Conservation (phyloP, 192 early-diverging fungal genomes). For the Chytriomyces hyalinus region DNA sequence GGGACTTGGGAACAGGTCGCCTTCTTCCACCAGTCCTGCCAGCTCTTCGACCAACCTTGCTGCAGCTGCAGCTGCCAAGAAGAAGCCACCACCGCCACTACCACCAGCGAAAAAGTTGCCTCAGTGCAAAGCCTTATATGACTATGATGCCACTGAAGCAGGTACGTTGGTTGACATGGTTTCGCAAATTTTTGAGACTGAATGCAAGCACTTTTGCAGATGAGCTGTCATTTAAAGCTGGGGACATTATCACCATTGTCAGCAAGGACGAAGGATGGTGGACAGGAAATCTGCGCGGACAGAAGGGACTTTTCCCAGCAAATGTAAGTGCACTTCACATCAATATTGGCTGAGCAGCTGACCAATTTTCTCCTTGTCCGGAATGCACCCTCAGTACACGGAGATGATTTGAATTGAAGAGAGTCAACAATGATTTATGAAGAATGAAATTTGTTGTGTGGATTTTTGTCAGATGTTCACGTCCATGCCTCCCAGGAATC, state of each 20-base stretch:
- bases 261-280: slow-evolving; percentile 62
- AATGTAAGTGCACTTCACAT: slow-evolving; percentile 42
- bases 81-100: slow-evolving; percentile 54
- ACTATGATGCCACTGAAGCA: slow-evolving; percentile 60
- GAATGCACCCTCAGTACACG: neutral
- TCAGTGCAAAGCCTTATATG: slow-evolving; percentile 52
- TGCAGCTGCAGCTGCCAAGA: slow-evolving; percentile 39
- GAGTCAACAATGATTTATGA: too few species aligned
- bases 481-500: too few species aligned
- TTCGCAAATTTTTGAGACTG: slow-evolving; percentile 5
- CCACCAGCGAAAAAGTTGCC: slow-evolving; percentile 62
- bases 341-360: neutral
- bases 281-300: slow-evolving; percentile 53
- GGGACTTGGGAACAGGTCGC: slow-evolving; percentile 20
- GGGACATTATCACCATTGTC: slow-evolving; percentile 63
- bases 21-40: slow-evolving; percentile 14
- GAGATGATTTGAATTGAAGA: neutral
- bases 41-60: slow-evolving; percentile 19
- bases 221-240: slow-evolving; percentile 67
- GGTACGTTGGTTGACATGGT: slow-evolving; percentile 23
- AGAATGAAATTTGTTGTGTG: too few species aligned
- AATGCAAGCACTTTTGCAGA: slow-evolving; percentile 36
- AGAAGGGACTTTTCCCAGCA: slow-evolving; percentile 57
- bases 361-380: neutral
- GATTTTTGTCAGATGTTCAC: too few species aligned